phyloP scores from a whole-genome alignment of 768 basidiomycete species.

The Amanita rimosa region DNA sequence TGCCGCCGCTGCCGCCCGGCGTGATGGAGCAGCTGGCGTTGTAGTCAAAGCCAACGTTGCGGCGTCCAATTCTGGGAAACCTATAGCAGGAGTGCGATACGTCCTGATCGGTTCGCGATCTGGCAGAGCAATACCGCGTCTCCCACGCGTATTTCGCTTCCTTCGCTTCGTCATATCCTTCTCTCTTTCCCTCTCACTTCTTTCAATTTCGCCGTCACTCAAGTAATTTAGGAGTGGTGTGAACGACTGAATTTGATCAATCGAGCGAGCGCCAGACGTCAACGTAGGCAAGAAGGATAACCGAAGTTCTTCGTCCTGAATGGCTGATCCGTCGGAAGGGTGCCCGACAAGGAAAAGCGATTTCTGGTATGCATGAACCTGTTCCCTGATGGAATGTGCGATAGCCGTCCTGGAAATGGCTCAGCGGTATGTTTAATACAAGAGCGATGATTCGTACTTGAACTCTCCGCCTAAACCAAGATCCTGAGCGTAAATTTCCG shows the following conservation, averaged over 20 bases:
- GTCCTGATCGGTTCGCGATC: conserved; percentile 92
- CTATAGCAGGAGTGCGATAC: conserved; percentile 80
- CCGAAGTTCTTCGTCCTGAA: conserved; percentile 87
- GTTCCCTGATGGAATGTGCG: conserved; percentile 91
- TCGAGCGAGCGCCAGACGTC: conserved; percentile 54
- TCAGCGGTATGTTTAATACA: conserved; percentile 2
- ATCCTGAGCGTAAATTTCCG: conserved; percentile 76
- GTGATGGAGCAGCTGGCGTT: conserved; percentile 55
- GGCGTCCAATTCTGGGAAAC: conserved; percentile 71
- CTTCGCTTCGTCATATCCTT: conserved; percentile 82
- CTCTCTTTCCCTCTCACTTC: conserved; percentile 86
- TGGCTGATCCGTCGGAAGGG: conserved; percentile 62
- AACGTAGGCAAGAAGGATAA: conserved; percentile 83
- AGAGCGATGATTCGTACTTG: conserved; percentile 40
- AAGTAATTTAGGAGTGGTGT: conserved; percentile 88
- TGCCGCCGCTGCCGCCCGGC: conserved; percentile 80
- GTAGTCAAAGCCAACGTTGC: conserved; percentile 56
- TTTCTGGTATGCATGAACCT: conserved; percentile 85
- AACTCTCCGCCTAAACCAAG: conserved; percentile 90
- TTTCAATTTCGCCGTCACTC: conserved; percentile 80
- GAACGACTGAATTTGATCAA: conserved; percentile 68
- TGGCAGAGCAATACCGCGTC: conserved; percentile 73
- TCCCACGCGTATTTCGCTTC: conserved; percentile 74
- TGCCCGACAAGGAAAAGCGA: conserved; percentile 87
- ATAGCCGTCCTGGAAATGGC: conserved; percentile 69